Percentiles rank a stretch among this genome's conserved stretches.
phyloP scores from a whole-genome alignment of 2,329 filamentous ascomycete species.

The Arthrobotrys sphaeroides region DNA sequence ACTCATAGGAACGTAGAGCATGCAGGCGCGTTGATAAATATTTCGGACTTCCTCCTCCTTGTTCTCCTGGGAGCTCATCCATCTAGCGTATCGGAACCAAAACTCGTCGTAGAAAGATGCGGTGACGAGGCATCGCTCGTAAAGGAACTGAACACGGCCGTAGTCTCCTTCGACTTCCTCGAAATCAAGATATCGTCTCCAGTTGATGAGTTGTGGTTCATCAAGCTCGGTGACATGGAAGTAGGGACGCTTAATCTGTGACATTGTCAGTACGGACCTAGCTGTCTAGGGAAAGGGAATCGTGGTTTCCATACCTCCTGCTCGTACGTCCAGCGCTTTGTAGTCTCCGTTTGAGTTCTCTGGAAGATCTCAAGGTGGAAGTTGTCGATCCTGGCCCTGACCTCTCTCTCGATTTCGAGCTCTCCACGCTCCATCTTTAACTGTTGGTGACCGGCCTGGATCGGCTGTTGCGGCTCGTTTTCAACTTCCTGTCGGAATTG shows the following conservation, averaged over 20 bases:
- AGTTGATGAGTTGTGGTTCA: constrained; percentile 82
- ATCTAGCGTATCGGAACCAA: constrained; percentile 95
- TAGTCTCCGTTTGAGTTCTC: constrained; percentile 84
- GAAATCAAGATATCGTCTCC: constrained; percentile 96
- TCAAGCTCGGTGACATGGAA: constrained; percentile 96
- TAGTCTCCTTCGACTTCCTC: constrained; percentile 87
- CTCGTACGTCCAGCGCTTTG: constrained; percentile 93
- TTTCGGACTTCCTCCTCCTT: constrained; percentile 91
- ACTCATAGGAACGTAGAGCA: constrained; percentile 85
- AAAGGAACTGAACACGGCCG: constrained; percentile 79
- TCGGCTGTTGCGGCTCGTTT: constrained; percentile 67
- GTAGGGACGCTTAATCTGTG: constrained; percentile 84
- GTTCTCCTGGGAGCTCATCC: constrained; percentile 82
- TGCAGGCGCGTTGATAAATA: constrained; percentile 88
- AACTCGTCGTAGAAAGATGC: constrained; percentile 97
- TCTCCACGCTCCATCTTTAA: constrained; percentile 69
- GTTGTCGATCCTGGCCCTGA: constrained; percentile 80
- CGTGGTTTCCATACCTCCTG: constrained; percentile 67
- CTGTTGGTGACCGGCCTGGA: constrained; percentile 59
- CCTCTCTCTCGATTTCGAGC: constrained; percentile 81
- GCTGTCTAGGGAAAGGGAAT: too few relatives aligned
- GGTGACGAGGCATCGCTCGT: constrained; percentile 91
- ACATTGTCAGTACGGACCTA: not conserved
- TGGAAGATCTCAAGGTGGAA: constrained; percentile 83
- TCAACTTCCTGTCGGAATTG: constrained; percentile 78